Conservation (phyloP, 2,329 filamentous ascomycete genomes). For the Biscogniauxia sp. region DNA sequence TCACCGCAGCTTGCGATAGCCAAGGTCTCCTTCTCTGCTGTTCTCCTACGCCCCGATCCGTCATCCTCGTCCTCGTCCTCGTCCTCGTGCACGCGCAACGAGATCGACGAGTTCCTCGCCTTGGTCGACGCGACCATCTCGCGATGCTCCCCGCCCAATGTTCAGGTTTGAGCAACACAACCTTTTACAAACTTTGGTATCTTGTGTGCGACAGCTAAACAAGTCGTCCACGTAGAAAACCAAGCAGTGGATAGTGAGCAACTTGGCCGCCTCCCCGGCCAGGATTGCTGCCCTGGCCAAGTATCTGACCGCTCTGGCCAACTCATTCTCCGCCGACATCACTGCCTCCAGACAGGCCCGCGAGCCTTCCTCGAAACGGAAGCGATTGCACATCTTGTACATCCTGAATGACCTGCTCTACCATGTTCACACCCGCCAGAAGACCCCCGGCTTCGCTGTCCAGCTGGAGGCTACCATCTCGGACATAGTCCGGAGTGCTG, state of each 20-base stretch:
- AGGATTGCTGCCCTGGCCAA: slow-evolving; percentile 69
- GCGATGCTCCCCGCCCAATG: slow-evolving; percentile 75
- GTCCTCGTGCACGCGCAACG: slow-evolving; percentile 62
- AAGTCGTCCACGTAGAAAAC: slow-evolving; percentile 62
- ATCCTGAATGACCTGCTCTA: slow-evolving; percentile 76
- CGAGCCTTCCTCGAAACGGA: slow-evolving; percentile 61
- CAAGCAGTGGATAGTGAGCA: slow-evolving; percentile 79
- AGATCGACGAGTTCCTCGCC: slow-evolving; percentile 67
- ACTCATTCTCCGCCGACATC: slow-evolving; percentile 45
- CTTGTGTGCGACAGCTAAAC: slow-evolving; percentile 34
- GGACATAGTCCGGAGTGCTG: slow-evolving; percentile 58
- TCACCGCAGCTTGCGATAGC: slow-evolving; percentile 72
- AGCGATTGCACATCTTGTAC: slow-evolving; percentile 73
- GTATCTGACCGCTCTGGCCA: slow-evolving; percentile 69
- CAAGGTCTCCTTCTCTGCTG: slow-evolving; percentile 73
- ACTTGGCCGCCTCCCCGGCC: slow-evolving; percentile 65
- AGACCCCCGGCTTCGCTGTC: slow-evolving; percentile 50
- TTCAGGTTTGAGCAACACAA: slow-evolving; percentile 74
- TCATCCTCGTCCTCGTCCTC: slow-evolving; percentile 60
- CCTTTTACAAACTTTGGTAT: slow-evolving; percentile 41
- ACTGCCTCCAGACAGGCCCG: slow-evolving; percentile 35
- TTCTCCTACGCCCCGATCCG: slow-evolving; percentile 73
- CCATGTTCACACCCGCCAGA: slow-evolving; percentile 56
- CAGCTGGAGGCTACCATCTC: slow-evolving; percentile 59
- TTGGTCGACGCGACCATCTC: slow-evolving; percentile 63